Evolutionary conservation across 2,329 filamentous ascomycete genomes (phyloP), one percentile per base, ranked within the genome.

Genomic region (Xylariaceae sp.): DNA sequence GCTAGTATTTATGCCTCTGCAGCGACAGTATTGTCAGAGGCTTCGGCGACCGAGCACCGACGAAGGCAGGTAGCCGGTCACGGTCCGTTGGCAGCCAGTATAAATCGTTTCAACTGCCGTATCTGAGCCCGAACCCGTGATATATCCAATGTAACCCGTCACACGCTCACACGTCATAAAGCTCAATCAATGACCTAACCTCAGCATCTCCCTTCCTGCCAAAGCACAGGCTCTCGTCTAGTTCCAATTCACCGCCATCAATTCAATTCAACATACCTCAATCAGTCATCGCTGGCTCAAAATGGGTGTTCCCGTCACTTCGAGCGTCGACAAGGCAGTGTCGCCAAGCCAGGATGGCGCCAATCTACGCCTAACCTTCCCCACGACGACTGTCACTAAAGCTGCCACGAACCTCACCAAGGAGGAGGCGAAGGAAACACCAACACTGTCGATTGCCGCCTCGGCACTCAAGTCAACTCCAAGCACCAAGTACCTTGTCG

Each of bases 291-390:
- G 33, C 12, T 5, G 33, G 12, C 33, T 14, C 33, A 10, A 12
- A 36, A 36, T 36, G 12, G 15, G 12, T 36, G 33, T 15, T 9
- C 33, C 33, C 15, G 12, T 15, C 15, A 36, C 33, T 27, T 27
- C 30, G 27, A 42, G 32, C 11, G 53, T 56, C 50, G 51, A 43
- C 14, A 48, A 73, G 74, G 81, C 84, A 80, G 82, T 81, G 80
- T 76, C 83, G 15, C 15, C 12, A 18, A 12, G 15, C 22, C 46
- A 47, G 38, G 42, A 12, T 31, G 44, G 41, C 17, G 44, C 48
- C 5, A 45, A 47, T 5, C 47, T 55, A 11, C 53, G 53, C 44
- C 31, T 55, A 38, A 46, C 53, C 32, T 55, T 44, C 45, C 47
- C 50, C 12, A 43, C 38, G 6, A 43, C 32, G 39, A 49, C 51